These are phyloP conservation scores for Coemansia asiatica DNA, from an alignment of 192 early-diverging fungal species.

Conservation along the genomic window DNA sequence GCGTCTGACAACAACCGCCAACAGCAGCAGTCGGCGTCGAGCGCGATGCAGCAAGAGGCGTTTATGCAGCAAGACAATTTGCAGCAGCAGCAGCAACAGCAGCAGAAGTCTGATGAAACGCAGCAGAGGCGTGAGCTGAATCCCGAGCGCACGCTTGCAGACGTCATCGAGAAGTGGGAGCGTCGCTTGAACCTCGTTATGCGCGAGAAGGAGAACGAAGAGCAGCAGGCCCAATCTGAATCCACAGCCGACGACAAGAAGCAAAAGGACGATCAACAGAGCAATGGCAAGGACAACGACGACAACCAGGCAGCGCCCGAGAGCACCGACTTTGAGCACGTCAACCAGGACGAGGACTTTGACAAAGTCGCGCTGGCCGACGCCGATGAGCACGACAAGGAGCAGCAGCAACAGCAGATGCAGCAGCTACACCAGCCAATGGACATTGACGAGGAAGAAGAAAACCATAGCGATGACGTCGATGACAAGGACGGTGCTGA, in stretches of 20 bases:
- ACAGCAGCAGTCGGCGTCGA: slow-evolving; percentile 26
- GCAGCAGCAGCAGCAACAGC: slow-evolving; percentile 10
- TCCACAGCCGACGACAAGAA: slow-evolving; percentile 47
- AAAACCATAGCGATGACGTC: slow-evolving; percentile 55
- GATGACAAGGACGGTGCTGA: slow-evolving; percentile 51
- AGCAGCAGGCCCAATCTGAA: slow-evolving; percentile 56
- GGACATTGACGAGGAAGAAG: slow-evolving; percentile 61
- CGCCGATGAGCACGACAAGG: slow-evolving; percentile 62
- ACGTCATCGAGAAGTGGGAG: slow-evolving; percentile 92
- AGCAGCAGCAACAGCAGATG: slow-evolving; percentile 44
- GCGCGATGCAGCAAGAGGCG: slow-evolving; percentile 21
- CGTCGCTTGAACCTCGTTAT: slow-evolving; percentile 75
- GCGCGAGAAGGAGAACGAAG: slow-evolving; percentile 62
- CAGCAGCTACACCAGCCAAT: slow-evolving; percentile 60
- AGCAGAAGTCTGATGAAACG: slow-evolving; percentile 42
- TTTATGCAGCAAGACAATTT: slow-evolving; percentile 15
- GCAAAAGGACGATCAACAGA: slow-evolving; percentile 18
- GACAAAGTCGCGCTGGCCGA: slow-evolving; percentile 63
- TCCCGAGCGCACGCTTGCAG: slow-evolving; percentile 87
- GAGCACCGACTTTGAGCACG: slow-evolving; percentile 54
- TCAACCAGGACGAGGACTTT: slow-evolving; percentile 74
- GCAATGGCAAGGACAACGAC: not conserved
- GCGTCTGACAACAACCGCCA: slow-evolving; percentile 35
- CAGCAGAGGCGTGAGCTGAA: slow-evolving; percentile 63
- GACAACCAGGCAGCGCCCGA: slow-evolving; percentile 23